These are phyloP conservation scores for Clarireedia homoeocarpa DNA, from an alignment of 2,329 filamentous ascomycete genomes.

Conservation along the genomic window DNA sequence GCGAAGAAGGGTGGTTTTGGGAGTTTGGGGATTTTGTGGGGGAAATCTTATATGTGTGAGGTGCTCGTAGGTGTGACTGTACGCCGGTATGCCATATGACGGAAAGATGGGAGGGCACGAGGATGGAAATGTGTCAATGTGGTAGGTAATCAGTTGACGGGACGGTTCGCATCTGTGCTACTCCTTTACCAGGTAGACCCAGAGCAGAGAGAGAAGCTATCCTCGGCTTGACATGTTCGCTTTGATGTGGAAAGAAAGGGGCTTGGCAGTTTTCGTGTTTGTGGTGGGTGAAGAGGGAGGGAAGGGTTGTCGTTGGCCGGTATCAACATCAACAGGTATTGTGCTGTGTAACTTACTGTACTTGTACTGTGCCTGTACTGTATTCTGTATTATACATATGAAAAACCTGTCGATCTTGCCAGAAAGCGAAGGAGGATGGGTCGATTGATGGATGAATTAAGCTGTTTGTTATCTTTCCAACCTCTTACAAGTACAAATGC, in stretches of 20 bases:
- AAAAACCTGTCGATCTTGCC: neutral
- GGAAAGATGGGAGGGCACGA: neutral
- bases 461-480: neutral
- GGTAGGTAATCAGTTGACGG: neutral
- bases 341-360: neutral
- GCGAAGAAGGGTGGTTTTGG: neutral
- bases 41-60: too few species aligned
- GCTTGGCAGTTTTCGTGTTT: constrained; percentile 5
- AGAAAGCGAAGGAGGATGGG: neutral
- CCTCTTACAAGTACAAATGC: too few species aligned
- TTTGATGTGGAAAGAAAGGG: constrained; percentile 1
- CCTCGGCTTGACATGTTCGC: neutral
- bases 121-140: neutral
- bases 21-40: neutral
- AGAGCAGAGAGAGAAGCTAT: neutral
- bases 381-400: neutral
- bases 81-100: neutral
- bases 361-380: too few species aligned
- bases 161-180: neutral
- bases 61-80: too few species aligned
- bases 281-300: neutral
- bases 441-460: neutral
- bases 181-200: neutral
- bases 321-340: neutral
- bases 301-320: neutral